Conservation (phyloP, 78 protist genomes). For the Dictyostelium intermedium region DNA sequence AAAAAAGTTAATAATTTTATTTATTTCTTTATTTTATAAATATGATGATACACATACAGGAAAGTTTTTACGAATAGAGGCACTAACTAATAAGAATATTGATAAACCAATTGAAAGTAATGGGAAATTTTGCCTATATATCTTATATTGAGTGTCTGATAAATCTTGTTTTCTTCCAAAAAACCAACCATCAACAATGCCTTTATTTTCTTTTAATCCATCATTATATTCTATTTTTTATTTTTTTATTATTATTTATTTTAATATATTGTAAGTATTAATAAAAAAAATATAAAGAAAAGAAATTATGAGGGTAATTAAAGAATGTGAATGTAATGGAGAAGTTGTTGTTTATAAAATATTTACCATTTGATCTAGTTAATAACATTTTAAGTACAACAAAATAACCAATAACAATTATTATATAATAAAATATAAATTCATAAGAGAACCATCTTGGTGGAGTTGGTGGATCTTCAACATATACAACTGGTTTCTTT, state of each 20-base stretch:
- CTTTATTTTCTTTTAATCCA: constrained; percentile 43
- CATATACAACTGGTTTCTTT: constrained; percentile 52
- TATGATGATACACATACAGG: constrained; percentile 19
- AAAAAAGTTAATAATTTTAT: neutral
- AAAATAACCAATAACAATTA: constrained; percentile 49
- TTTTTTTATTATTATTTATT: neutral
- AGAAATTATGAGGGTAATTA: too few relatives aligned
- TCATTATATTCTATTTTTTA: constrained; percentile 55
- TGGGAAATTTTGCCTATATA: constrained; percentile 71
- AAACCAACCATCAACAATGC: constrained; percentile 79
- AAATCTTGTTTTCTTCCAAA: constrained; percentile 71
- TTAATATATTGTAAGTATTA: neutral
- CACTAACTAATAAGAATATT: constrained; percentile 37
- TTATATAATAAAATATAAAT: constrained; percentile 33
- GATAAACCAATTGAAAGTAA: constrained; percentile 67
- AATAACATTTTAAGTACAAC: neutral
- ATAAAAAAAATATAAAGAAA: too few relatives aligned
- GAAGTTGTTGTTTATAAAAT: neutral
- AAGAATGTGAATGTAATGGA: neutral
- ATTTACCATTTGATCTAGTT: constrained; percentile 50
- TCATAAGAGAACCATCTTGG: constrained; percentile 59
- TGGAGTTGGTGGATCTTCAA: constrained; percentile 71
- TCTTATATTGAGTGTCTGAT: constrained; percentile 72
- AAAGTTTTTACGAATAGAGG: constrained; percentile 3
- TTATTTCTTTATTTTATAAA: neutral